Evolutionary conservation across 2,329 filamentous ascomycete species (phyloP), one percentile per base, ranked within the genome.

Genomic region (Colletotrichum phormii): DNA sequence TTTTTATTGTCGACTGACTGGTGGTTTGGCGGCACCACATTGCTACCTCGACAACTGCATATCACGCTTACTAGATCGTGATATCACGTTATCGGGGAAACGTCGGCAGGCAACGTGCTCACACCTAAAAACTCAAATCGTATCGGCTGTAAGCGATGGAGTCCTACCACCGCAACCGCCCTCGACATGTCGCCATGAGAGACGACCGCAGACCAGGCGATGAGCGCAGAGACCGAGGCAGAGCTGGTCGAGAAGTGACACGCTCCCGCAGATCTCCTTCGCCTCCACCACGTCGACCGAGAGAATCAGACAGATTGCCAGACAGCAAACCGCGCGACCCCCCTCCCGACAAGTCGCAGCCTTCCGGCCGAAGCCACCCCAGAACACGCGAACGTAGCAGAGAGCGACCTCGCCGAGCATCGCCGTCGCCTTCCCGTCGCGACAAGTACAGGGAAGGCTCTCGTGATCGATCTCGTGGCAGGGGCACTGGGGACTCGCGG

Each of bases 121-220:
- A 60, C 69, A 68, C 54, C 74, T 75, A 72, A 75, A 75, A 75
- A 75, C 74, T 75, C 74, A 73, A 71, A 75, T 64, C 69, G 61
- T 49, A 64, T 74, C 58, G 65, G 62, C 66, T 63, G 54, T 62
- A 57, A 57, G 57, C 64, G 33, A 75, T 75, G 72, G 72, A 59
- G 68, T 63, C 64, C 64, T 64, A 58, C 64, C 64, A 72, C 46
- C 57, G 59, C 62, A 74, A 72, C 65, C 68, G 73, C 65, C 54
- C 70, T 69, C 81, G 80, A 79, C 76, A 83, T 83, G 81, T 81
- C 80, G 81, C 80, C 78, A 83, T 83, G 81, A 83, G 80, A 82
- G 80, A 82, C 79, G 82, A 80, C 77, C 82, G 81, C 80, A 82
- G 80, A 80, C 77, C 80, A 80, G 80, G 79, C 77, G 79, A 82